Evolutionary conservation across 2,329 filamentous ascomycete genomes (phyloP).

Genomic region (Xylaria sp.): DNA sequence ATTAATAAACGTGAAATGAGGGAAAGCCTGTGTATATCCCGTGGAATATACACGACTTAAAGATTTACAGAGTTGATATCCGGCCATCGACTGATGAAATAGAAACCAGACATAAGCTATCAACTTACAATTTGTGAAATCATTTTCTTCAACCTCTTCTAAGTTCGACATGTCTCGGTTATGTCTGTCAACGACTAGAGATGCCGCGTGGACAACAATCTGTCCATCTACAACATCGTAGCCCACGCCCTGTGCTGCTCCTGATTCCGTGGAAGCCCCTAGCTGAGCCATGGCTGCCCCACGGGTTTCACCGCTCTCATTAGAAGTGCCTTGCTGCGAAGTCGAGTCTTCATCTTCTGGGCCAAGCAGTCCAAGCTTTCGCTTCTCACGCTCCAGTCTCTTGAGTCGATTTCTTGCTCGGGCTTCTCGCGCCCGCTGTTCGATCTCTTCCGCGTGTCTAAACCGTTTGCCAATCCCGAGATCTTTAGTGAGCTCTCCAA

Average conservation of each 20-base stretch:
- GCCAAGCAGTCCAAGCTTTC: conserved; percentile 47
- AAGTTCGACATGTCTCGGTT: conserved; percentile 60
- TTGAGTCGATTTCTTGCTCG: conserved; percentile 51
- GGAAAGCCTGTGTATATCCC: neutral
- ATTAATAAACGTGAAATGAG: conserved; percentile 8
- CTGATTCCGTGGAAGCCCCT: conserved; percentile 44
- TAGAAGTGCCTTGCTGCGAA: conserved; percentile 39
- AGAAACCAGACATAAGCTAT: neutral
- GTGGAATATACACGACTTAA: neutral
- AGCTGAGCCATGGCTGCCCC: conserved; percentile 38
- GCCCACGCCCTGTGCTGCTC: conserved; percentile 48
- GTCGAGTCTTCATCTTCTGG: conserved; percentile 38
- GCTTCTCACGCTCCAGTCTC: conserved; percentile 53
- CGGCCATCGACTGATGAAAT: neutral
- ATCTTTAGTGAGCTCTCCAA: conserved; percentile 78
- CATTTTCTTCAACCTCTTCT: conserved; percentile 79
- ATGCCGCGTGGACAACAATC: conserved; percentile 76
- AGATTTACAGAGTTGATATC: neutral
- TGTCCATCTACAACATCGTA: conserved; percentile 74
- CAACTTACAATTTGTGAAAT: conserved; percentile 69
- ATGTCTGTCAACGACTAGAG: conserved; percentile 75
- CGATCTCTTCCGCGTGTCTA: conserved; percentile 77
- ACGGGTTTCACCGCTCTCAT: conserved; percentile 41
- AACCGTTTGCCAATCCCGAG: conserved; percentile 79
- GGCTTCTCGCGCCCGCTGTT: conserved; percentile 68